Conservation (phyloP, 1,139 yeast genomes). For the Suhomyces choctaworum region DNA sequence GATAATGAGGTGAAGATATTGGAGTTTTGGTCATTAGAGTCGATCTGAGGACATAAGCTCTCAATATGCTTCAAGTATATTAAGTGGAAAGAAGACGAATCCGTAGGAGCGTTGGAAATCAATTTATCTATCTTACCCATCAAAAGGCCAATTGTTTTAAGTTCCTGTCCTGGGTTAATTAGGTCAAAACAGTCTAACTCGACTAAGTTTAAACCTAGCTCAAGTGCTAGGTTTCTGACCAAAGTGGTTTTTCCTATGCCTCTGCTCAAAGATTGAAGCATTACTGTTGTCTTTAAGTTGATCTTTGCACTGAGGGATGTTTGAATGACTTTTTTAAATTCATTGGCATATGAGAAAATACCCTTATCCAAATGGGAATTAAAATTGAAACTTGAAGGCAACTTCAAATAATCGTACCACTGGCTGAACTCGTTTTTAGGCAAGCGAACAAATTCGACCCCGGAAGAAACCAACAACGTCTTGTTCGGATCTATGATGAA, state of each 20-base stretch:
- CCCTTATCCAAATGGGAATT: slow-evolving; percentile 16
- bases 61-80: slow-evolving; percentile 75
- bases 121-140: slow-evolving; percentile 72
- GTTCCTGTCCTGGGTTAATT: slow-evolving; percentile 68
- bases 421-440: slow-evolving; percentile 36
- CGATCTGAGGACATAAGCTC: slow-evolving; percentile 65
- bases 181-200: slow-evolving; percentile 69
- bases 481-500: slow-evolving; percentile 62
- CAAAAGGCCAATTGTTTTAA: slow-evolving; percentile 76
- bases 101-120: slow-evolving; percentile 23
- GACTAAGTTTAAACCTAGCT: slow-evolving; percentile 66
- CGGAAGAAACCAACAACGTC: slow-evolving; percentile 70
- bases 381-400: slow-evolving; percentile 44
- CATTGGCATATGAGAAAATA: slow-evolving; percentile 52
- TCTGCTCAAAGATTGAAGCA: slow-evolving; percentile 68
- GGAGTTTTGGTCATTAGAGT: slow-evolving; percentile 61
- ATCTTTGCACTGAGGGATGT: slow-evolving; percentile 43
- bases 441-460: slow-evolving; percentile 45
- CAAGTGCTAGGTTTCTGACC: slow-evolving; percentile 54
- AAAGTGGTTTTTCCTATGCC: slow-evolving; percentile 79
- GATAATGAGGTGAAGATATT: slow-evolving; percentile 55
- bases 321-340: slow-evolving; percentile 50
- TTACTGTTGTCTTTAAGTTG: slow-evolving; percentile 58
- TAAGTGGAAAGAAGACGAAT: slow-evolving; percentile 31
- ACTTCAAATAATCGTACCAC: slow-evolving; percentile 46